Conservation (phyloP, 305 asterid genomes). For the Ruellia speciosa region DNA sequence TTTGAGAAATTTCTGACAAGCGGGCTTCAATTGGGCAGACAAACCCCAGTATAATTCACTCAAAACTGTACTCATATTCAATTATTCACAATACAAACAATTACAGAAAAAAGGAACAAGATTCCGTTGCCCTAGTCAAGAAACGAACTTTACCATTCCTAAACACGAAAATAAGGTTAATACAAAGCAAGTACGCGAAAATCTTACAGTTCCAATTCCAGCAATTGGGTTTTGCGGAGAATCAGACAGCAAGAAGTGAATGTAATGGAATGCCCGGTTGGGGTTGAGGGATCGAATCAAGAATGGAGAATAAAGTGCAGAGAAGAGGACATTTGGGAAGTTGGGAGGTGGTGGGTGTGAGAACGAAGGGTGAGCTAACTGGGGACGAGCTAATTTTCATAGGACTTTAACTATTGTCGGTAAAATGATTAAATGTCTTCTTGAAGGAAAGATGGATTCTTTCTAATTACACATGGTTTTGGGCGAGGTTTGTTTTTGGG, state of each 20-base stretch:
- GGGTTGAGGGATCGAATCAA: slow-evolving; percentile 16
- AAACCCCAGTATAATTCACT: slow-evolving; percentile 33
- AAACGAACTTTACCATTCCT: slow-evolving; percentile 23
- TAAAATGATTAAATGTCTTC: slow-evolving; percentile 10
- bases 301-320: too few species aligned
- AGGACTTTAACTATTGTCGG: slow-evolving; percentile 15
- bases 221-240: slow-evolving; percentile 28
- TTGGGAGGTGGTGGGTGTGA: slow-evolving; percentile 21
- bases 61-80: slow-evolving; percentile 29
- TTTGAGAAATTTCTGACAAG: slow-evolving; percentile 32
- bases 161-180: slow-evolving; percentile 10
- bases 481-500: too few species aligned
- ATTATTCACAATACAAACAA: slow-evolving; percentile 3
- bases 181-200: not conserved
- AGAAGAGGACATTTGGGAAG: slow-evolving; percentile 22
- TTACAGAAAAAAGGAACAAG: slow-evolving; percentile 2
- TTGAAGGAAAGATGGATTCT: not conserved
- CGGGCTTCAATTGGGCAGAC: slow-evolving; percentile 33
- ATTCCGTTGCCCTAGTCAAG: slow-evolving; percentile 24
- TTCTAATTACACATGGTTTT: too few species aligned
- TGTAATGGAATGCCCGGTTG: slow-evolving; percentile 13
- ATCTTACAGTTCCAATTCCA: slow-evolving; percentile 28
- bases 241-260: not conserved
- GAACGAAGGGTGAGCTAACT: slow-evolving; percentile 26
- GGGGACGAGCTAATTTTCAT: slow-evolving; percentile 14